Evolutionary conservation across 495 filamentous ascomycete species (phyloP).

Genomic region (Friedmanniomyces simplex): DNA sequence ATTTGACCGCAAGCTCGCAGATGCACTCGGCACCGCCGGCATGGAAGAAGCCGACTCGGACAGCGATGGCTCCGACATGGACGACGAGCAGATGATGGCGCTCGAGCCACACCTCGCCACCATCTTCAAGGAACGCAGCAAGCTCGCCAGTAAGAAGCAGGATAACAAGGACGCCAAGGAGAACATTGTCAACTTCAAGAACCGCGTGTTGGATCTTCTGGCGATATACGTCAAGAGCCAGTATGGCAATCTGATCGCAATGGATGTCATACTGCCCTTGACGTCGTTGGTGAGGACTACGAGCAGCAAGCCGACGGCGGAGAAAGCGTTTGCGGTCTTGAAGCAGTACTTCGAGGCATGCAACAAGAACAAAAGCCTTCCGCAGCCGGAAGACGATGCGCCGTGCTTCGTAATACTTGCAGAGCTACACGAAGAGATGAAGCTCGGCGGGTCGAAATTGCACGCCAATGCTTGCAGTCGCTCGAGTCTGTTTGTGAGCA

Average conservation of each 20-base stretch:
- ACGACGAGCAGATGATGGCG: slow-evolving; percentile 90
- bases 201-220: slow-evolving; percentile 77
- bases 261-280: slow-evolving; percentile 59
- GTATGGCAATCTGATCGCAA: slow-evolving; percentile 51
- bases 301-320: slow-evolving; percentile 57
- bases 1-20: slow-evolving; percentile 69
- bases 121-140: slow-evolving; percentile 68
- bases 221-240: slow-evolving; percentile 77
- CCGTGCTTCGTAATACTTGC: slow-evolving; percentile 45
- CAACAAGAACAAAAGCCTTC: slow-evolving; percentile 48
- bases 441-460: slow-evolving; percentile 47
- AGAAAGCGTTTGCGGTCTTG: slow-evolving; percentile 60
- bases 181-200: slow-evolving; percentile 90
- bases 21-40: slow-evolving; percentile 56
- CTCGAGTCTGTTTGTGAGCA: slow-evolving; percentile 52
- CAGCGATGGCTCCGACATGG: slow-evolving; percentile 55
- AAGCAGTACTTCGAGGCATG: slow-evolving; percentile 58
- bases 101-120: slow-evolving; percentile 70
- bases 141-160: slow-evolving; percentile 53
- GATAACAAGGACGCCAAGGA: slow-evolving; percentile 79
- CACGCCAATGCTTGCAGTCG: slow-evolving; percentile 51
- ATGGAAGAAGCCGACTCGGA: slow-evolving; percentile 41
- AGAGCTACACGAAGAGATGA: slow-evolving; percentile 62
- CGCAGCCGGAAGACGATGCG: slow-evolving; percentile 22
- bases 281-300: slow-evolving; percentile 50